Base-by-base conservation (phyloP, 75 land plant species). In the Adiantum capillusveneris region DNA sequence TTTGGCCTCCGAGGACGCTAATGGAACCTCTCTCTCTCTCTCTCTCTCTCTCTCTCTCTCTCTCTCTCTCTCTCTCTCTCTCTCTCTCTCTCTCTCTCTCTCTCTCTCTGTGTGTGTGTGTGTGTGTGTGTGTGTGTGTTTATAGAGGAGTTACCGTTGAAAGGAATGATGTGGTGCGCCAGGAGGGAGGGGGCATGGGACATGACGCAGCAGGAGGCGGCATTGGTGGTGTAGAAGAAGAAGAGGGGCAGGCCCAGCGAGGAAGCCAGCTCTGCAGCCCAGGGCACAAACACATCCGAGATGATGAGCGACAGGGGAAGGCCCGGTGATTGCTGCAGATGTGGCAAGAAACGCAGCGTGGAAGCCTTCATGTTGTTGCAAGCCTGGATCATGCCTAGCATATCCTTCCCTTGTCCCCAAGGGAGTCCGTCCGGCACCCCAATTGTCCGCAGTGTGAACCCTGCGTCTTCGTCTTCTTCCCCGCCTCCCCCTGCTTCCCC, bases 161-260 rank as follows among this genome's bases (percentile, higher is more conserved):
- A 53, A 14, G 55, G 55, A 13, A 53, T 53, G 55, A 26, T 53
- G 12, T 24, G 6, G 2, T 11, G 28, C 27, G 55, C 25, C 6
- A 53, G 12, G 28, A 53, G 55, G 2, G 29, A 13, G 28, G 25
- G 55, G 28, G 55, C 55, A 26, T 53, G 29, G 28, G 28, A 25
- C 28, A 53, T 25, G 55, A 53, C 55, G 55, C 55, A 53, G 55
- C 55, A 22, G 14, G 55, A 18, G 28, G 55, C 5, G 55, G 55
- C 55, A 27, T 25, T 53, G 55, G 29, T 1, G 28, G 55, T 26
- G 28, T 19, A 53, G 55, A 53, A 22, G 55, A 14, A 26, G 55
- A 53, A 53, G 55, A 53, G 55, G 7, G 28, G 55, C 27, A 53
- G 25, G 28, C 28, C 28, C 27, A 53, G 25, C 27, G 29, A 26